Base-by-base conservation (phyloP, 495 filamentous ascomycete genomes). In the Aspergillus affinis region DNA sequence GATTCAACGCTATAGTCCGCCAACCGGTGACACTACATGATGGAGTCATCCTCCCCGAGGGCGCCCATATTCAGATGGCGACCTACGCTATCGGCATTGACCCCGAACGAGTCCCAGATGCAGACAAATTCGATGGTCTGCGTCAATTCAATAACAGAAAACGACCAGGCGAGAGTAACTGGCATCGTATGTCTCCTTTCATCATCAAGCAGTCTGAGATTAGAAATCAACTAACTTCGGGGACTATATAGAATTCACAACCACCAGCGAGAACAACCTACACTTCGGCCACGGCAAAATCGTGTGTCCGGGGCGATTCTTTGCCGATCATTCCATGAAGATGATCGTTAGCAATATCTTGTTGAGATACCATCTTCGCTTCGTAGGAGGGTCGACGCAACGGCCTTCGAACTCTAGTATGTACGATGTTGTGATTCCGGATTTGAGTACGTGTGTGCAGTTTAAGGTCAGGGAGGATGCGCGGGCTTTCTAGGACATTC, bases 281-380 rank as follows among this genome's bases (percentile, higher is more conserved):
- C 47, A 57, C 5, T 79, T 77, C 49, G 76, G 78, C 10, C 63
- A 70, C 41, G 78, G 78, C 2, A 64, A 65, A 44, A 75, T 82
- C 50, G 78, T 81, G 0, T 80, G 77, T 51, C 77, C 77, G 3
- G 77, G 77, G 2, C 57, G 77, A 10, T 76, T 78, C 60, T 73
- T 80, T 57, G 77, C 74, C 12, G 58, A 55, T 15, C 60, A 68
- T 27, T 67, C 69, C 60, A 67, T 78, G 36, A 80, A 80, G 57
- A 66, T 76, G 36, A 29, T 55, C 6, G 18, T 60, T 4, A n/a
- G 19, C 12, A 51, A 52, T 30, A 20, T 60, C 6, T 6, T 60
- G 2, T 21, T 47, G 30, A 55, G 65, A 12, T 56, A 64, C 4
- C 48, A 50, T 12, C 48, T 50, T 26, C 48, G 48, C n/a, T 50